Conservation (phyloP, 164 flowering plant species). For the Amborella trichopoda region DNA sequence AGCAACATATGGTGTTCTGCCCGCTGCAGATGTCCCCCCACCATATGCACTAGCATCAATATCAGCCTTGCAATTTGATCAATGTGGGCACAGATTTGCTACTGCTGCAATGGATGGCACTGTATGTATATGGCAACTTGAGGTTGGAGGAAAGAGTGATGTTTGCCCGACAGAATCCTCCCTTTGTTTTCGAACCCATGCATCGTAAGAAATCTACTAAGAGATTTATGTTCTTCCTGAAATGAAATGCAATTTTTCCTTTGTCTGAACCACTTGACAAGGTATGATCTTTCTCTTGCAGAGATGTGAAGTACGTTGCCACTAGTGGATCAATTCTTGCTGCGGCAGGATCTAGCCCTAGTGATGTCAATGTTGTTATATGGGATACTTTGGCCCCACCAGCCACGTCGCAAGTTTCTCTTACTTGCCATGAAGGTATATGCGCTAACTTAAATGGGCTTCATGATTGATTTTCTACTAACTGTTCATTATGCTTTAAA, state of each 20-base stretch:
- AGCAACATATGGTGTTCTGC: constrained; percentile 96
- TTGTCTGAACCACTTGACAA: no score
- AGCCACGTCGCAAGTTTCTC: constrained; percentile 74
- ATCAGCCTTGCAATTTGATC: constrained; percentile 81
- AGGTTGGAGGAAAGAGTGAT: constrained; percentile 92
- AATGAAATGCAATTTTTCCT: no score
- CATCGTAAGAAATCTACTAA: constrained; percentile 57
- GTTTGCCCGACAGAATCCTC: constrained; percentile 79
- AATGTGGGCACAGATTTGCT: constrained; percentile 85
- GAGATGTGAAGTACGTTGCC: constrained; percentile 77
- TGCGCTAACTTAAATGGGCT: no score
- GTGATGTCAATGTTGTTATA: constrained; percentile 70
- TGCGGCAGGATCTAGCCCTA: constrained; percentile 73
- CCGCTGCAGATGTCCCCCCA: constrained; percentile 94
- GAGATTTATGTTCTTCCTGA: no score
- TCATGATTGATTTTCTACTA: no score
- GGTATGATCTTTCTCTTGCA: constrained; percentile 19
- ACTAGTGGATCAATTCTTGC: constrained; percentile 91
- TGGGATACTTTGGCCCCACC: constrained; percentile 98
- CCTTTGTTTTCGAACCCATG: constrained; percentile 66
- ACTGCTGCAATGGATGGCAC: constrained; percentile 91
- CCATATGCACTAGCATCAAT: constrained; percentile 93
- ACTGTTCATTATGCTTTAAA: no score
- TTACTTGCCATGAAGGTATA: constrained; percentile 91
- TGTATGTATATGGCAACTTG: constrained; percentile 97